Evolutionary conservation across 306 rosid species (phyloP).

Genomic region (Cicer cuneatum): DNA sequence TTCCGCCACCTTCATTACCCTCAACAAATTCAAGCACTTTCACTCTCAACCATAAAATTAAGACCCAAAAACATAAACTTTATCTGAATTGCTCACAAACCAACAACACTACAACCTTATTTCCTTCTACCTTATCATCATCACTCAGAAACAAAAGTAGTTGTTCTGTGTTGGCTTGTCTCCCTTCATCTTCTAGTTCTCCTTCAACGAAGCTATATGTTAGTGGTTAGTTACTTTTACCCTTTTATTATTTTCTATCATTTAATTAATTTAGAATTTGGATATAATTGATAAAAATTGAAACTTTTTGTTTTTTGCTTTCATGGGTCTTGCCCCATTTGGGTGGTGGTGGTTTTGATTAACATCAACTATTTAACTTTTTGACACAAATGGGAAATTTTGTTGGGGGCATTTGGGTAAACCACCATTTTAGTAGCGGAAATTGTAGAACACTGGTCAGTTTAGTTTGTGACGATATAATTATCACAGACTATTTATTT

Average conservation of each 20-base stretch:
- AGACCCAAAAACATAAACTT: conserved; percentile 30
- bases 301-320: background rate
- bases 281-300: conserved; percentile 9
- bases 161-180: conserved; percentile 51
- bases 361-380: background rate
- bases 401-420: background rate
- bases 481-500: too few relatives aligned
- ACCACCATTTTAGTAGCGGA: too few relatives aligned
- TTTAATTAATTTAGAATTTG: conserved; percentile 10
- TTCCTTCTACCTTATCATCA: conserved; percentile 38
- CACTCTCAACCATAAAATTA: conserved; percentile 1
- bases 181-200: conserved; percentile 45
- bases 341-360: conserved; percentile 5
- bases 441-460: too few relatives aligned
- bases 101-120: conserved; percentile 22
- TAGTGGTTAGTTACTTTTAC: conserved; percentile 65
- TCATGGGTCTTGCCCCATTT: conserved; percentile 19
- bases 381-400: background rate
- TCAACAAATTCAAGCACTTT: background rate
- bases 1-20: conserved; percentile 14
- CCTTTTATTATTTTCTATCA: background rate
- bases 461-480: too few relatives aligned
- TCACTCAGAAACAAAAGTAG: conserved; percentile 30
- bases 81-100: conserved; percentile 10
- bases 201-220: conserved; percentile 73